Base-by-base conservation (phyloP, 192 early-diverging fungal genomes). In the Jimgerdemannia lactiflua region DNA sequence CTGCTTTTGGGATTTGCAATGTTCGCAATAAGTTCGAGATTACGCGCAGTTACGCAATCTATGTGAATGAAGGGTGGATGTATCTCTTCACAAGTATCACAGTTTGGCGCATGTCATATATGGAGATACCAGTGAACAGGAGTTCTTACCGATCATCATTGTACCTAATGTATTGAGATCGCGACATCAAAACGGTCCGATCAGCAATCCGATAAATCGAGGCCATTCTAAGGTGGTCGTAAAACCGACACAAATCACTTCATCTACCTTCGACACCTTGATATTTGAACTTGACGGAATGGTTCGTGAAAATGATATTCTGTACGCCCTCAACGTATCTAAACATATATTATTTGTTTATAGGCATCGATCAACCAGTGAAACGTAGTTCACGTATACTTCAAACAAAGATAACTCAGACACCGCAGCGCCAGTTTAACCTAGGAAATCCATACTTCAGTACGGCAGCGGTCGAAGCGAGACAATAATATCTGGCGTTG, bases 11-110 rank as follows among this genome's bases (percentile, higher is more conserved):
- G 82, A 18, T 82, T 82, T n/a, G 71, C 71, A 4, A 88, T 78
- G 64, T 89, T 92, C 17, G 69, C 65, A 0, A 88, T 82, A 9
- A 94, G 80, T 74, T 94, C 92, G 44, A 94, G 79, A 64, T 89
- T 91, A 42, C 82, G 70, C 3, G 89, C 85, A 8, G 90, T 91
- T 18, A 84, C 80, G 41, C 77, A 77, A 79, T 93, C 92, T 90
- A 42, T 29, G 29, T 29, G 29, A 29, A 29, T 29, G 29, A 29
- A 29, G 29, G 29, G 29, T 29, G 29, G n/a, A 29, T 29, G 1
- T 29, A 1, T 29, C 29, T 29, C 29, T 29, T 29, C 29, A 29
- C 29, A 29, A 29, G 29, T 29, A 29, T 29, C 29, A 29, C 29
- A 29, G 29, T 29, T 29, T 29, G 29, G 29, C 29, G 29, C 29